These are phyloP conservation scores for Botrytis deweyae DNA, from an alignment of 2,329 filamentous ascomycete genomes.

Conservation along the genomic window DNA sequence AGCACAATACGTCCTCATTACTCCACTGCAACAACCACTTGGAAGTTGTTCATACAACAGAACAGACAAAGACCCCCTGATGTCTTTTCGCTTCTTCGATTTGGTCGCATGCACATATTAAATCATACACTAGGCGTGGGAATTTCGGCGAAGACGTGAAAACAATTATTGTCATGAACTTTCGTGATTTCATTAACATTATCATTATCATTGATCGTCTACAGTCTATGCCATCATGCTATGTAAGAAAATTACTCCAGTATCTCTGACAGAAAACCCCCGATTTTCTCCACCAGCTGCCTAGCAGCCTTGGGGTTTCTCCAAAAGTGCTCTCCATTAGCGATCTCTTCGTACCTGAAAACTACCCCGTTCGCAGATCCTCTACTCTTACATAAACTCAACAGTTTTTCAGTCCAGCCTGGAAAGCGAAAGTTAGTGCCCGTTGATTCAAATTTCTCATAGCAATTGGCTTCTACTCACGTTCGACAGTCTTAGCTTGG, in stretches of 20 bases:
- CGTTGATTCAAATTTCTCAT: neutral
- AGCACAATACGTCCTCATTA: neutral
- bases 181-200: neutral
- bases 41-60: neutral
- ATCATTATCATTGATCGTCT: neutral
- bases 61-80: neutral
- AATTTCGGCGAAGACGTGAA: neutral
- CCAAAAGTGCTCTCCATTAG: conserved; percentile 19
- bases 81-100: neutral
- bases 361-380: neutral
- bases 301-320: neutral
- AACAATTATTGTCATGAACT: neutral
- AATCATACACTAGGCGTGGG: neutral
- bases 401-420: conserved; percentile 17
- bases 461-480: neutral
- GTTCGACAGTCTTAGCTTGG: conserved; percentile 58
- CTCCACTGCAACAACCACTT: neutral
- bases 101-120: neutral
- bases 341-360: conserved; percentile 10
- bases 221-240: neutral
- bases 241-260: neutral
- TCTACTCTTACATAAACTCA: neutral
- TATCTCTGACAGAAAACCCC: neutral
- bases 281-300: neutral
- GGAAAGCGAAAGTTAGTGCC: neutral